Evolutionary conservation across 139 green algal species (phyloP).

Genomic region (Picochlorum costavermella): DNA sequence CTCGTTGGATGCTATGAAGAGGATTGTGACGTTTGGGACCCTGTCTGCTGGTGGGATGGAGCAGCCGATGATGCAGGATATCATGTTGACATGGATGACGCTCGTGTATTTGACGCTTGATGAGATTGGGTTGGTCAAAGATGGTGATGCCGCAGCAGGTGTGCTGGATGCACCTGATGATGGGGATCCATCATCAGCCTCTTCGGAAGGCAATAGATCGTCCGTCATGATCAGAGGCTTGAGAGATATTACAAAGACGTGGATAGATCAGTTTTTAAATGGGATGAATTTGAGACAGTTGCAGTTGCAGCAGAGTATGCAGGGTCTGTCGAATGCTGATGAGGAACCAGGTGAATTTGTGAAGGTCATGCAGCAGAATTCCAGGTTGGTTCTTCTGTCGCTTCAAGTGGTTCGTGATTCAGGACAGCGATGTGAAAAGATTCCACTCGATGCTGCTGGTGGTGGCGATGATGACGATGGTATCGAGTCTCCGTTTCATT

Average conservation of each 20-base stretch:
- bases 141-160: not conserved
- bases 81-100: conserved; percentile 48
- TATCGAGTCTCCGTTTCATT: no score
- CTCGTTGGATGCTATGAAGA: conserved; percentile 29
- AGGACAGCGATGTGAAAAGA: not conserved
- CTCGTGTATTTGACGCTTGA: conserved; percentile 51
- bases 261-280: conserved; percentile 34
- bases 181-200: not conserved
- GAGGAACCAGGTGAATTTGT: conserved; percentile 13
- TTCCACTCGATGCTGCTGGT: not conserved
- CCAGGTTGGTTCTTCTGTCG: conserved; percentile 48
- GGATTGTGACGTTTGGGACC: conserved; percentile 14
- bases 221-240: conserved; percentile 10
- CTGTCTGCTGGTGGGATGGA: not conserved
- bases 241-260: conserved; percentile 40
- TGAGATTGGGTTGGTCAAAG: conserved; percentile 35
- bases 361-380: conserved; percentile 60
- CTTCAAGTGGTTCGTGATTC: conserved; percentile 44
- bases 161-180: not conserved
- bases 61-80: conserved; percentile 26
- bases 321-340: conserved; percentile 3
- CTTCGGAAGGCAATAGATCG: not conserved
- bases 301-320: conserved; percentile 37
- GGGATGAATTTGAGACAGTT: conserved; percentile 28
- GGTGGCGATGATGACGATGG: no score